Conservation (phyloP, 371 early-diverging fungal species). For the Conidiobolus incongruus region DNA sequence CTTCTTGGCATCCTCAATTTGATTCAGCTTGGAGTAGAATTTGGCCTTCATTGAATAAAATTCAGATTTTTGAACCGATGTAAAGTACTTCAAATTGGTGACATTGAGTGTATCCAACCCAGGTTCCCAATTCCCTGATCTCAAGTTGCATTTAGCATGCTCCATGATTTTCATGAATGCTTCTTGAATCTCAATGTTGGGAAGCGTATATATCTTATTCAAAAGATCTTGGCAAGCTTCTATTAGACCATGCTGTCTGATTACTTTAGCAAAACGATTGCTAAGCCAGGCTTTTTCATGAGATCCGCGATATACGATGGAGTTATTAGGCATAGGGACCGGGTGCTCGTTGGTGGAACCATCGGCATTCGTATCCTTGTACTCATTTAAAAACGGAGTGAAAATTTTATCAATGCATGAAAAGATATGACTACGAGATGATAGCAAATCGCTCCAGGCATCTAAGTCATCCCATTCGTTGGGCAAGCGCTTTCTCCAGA, state of each 20-base stretch:
- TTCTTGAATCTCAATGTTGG: slow-evolving; percentile 98
- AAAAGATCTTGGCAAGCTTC: slow-evolving; percentile 86
- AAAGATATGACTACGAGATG: slow-evolving; percentile 96
- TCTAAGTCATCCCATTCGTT: slow-evolving; percentile 93
- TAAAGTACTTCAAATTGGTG: slow-evolving; percentile 93
- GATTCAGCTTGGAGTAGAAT: slow-evolving; percentile 71
- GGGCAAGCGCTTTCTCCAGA: slow-evolving; percentile 96
- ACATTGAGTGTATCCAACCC: slow-evolving; percentile 97
- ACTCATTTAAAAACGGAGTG: too few species aligned
- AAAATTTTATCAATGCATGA: too few species aligned
- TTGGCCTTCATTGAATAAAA: slow-evolving; percentile 90
- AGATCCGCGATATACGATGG: slow-evolving; percentile 90
- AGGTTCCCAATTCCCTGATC: slow-evolving; percentile 58
- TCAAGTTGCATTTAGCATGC: slow-evolving; percentile 93
- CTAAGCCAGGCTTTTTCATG: slow-evolving; percentile 99
- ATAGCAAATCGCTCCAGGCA: slow-evolving; percentile 92
- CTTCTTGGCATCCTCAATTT: slow-evolving; percentile 74
- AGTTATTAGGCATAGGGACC: slow-evolving; percentile 54
- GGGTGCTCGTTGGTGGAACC: slow-evolving; percentile 86
- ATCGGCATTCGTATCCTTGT: too few species aligned
- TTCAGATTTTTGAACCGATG: slow-evolving; percentile 85
- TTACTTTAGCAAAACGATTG: slow-evolving; percentile 98
- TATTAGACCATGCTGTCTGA: slow-evolving; percentile 80
- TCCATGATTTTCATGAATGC: slow-evolving; percentile 94
- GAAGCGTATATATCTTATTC: slow-evolving; percentile 92